These are phyloP conservation scores for Aureobasidium sp. DNA, from an alignment of 2,329 filamentous ascomycete genomes.

Conservation along the genomic window DNA sequence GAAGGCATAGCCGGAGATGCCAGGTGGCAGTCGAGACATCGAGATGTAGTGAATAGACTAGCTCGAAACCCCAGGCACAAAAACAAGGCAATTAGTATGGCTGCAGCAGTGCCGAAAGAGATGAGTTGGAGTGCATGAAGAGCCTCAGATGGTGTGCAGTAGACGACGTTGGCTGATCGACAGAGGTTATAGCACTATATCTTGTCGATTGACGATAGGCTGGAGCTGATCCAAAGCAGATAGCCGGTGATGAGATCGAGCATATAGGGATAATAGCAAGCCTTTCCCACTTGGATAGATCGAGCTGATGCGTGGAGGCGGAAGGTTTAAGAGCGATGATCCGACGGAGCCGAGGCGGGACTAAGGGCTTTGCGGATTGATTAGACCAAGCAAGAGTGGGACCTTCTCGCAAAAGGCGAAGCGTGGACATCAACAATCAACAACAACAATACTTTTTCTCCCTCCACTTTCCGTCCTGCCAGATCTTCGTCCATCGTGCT, in stretches of 20 bases:
- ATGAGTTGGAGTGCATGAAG: not conserved
- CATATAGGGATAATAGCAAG: not conserved
- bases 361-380: not conserved
- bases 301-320: not conserved
- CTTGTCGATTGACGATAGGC: not conserved
- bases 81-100: not conserved
- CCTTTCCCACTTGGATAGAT: not conserved
- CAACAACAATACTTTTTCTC: constrained; percentile 12
- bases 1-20: not conserved
- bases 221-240: not conserved
- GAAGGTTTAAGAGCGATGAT: constrained; percentile 3
- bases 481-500: not conserved
- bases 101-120: not conserved
- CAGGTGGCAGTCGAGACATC: not conserved
- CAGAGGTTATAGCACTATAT: not conserved
- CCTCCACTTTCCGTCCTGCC: not conserved
- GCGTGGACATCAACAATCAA: constrained; percentile 11
- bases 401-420: not conserved
- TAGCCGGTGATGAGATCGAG: not conserved
- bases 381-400: not conserved
- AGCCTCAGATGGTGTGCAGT: not conserved
- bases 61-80: constrained; percentile 2
- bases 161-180: not conserved
- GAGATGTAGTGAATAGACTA: constrained; percentile 3
- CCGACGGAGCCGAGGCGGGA: not conserved